Evolutionary conservation across 1,139 yeast genomes (phyloP), one percentile per base, ranked within the genome.

Genomic region (Scheffersomyces segobiensis): DNA sequence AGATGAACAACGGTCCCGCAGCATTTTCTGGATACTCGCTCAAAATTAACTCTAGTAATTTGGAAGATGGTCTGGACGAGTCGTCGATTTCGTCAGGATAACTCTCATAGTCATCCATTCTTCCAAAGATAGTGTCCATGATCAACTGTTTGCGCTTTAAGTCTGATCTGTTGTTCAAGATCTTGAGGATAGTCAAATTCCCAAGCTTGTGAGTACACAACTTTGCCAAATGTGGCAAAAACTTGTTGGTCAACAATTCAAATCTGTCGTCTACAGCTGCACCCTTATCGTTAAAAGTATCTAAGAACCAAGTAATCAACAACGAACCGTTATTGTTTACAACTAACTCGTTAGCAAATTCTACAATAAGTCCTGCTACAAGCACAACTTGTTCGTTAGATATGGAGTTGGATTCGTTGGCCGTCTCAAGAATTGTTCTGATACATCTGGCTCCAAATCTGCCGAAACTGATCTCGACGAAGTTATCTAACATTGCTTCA

Each of bases 381-480:
- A 91, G 80, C 8, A 89, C 75, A 55, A 89, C 84, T 68, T 92
- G 97, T 66, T 88, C 93, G 47, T 77, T 76, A 14, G 88, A 80
- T 32, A 80, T 72, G 12, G 61, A 60, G 60, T 84, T 82, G 54
- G 83, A 85, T 46, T 73, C 76, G 56, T 71, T 71, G 24, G 77
- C 71, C 52, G 95, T 88, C 74, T 95, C 99, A 56, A 95, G 79
- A 65, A 97, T 92, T 0, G 99, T 97, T 63, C 99, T 80, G 64
- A 93, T 88, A 46, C 98, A 97, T 65, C 99, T 83, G 0, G 98
- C 95, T 53, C 99, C 99, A 73, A 91, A 95, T 67, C 99, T 82
- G 57, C 96, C 96, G 65, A 86, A 91, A 57, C 96, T 89, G 63
- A 95, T 89, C 58, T 87, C 88, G 81, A 92, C 80, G 68, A 95